Conservation (phyloP, 208 protist genomes). For the Wallacemonas sp. region DNA sequence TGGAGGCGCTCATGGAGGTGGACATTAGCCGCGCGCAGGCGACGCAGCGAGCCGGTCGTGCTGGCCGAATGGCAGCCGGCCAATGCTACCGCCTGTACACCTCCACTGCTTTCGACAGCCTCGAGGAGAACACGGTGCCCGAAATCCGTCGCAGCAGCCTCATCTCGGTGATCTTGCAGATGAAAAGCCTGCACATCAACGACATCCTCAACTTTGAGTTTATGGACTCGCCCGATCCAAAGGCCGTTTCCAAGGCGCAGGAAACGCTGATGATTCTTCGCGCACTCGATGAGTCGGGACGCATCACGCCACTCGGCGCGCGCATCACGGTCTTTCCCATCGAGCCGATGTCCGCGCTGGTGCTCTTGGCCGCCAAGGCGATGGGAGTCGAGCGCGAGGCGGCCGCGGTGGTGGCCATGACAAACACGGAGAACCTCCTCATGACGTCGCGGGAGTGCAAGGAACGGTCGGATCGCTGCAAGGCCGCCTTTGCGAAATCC, state of each 20-base stretch:
- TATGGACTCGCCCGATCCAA: conserved; percentile 96
- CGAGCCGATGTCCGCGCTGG: conserved; percentile 97
- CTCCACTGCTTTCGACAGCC: conserved; percentile 92
- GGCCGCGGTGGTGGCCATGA: conserved; percentile 95
- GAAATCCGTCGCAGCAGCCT: conserved; percentile 99
- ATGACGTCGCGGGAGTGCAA: conserved; percentile 73
- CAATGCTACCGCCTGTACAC: conserved; percentile 99
- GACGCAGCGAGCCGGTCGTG: conserved; percentile 96
- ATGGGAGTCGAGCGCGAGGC: conserved; percentile 95
- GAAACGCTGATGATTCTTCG: conserved; percentile 93
- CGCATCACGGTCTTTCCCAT: conserved; percentile 98
- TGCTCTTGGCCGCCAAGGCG: conserved; percentile 94
- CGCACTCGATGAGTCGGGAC: conserved; percentile 90
- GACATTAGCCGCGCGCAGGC: conserved; percentile 94
- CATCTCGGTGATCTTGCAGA: conserved; percentile 96
- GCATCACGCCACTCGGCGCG: conserved; percentile 89
- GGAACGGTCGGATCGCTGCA: conserved; percentile 74
- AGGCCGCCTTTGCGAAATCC: conserved; percentile 68
- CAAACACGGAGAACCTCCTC: conserved; percentile 85
- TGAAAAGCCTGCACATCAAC: conserved; percentile 96
- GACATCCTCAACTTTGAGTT: conserved; percentile 98
- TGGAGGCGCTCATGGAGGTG: conserved; percentile 96
- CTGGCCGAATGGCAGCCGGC: conserved; percentile 95
- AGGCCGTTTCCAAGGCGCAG: conserved; percentile 92
- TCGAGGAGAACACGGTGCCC: conserved; percentile 95